A percentile compares a stretch with the other conserved stretches of the same genome.
Evolutionary conservation across 73 alveolate species (phyloP).

Genomic region (Tetrahymena borealis): DNA sequence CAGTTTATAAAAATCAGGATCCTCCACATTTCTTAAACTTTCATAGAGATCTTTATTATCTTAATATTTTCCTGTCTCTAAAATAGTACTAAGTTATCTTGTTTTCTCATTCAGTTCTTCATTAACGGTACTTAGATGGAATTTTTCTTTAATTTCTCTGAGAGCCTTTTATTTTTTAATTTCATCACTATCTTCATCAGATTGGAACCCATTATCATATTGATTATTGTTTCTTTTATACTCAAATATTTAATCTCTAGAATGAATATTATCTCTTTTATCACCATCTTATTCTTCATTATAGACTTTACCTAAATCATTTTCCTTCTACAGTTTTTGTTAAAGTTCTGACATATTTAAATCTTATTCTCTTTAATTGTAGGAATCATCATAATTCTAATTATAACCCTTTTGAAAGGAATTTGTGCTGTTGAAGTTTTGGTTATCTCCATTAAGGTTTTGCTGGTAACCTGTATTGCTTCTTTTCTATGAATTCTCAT

Average conservation of each 20-base stretch:
- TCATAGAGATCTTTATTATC: background rate
- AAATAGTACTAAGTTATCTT: background rate
- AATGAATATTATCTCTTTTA: background rate
- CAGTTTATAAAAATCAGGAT: background rate
- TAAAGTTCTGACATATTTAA: background rate
- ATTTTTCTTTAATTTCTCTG: background rate
- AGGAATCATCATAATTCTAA: background rate
- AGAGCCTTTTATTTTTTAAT: background rate
- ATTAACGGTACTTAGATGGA: background rate
- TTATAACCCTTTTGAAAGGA: background rate
- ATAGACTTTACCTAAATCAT: background rate
- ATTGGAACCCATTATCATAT: background rate
- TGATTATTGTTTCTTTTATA: background rate
- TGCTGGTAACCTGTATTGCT: background rate
- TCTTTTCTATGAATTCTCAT: background rate
- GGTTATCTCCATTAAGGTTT: background rate
- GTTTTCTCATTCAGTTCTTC: background rate
- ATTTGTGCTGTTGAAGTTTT: background rate
- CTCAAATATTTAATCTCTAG: background rate
- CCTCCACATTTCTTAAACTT: background rate
- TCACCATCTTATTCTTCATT: background rate
- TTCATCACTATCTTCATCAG: background rate
- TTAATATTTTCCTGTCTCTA: background rate
- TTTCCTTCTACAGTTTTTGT: background rate
- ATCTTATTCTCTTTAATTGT: background rate